A percentile compares a stretch with the other conserved stretches of the same genome.
phyloP scores from a whole-genome alignment of 805 yeast species.

The Yarrowia sp. region DNA sequence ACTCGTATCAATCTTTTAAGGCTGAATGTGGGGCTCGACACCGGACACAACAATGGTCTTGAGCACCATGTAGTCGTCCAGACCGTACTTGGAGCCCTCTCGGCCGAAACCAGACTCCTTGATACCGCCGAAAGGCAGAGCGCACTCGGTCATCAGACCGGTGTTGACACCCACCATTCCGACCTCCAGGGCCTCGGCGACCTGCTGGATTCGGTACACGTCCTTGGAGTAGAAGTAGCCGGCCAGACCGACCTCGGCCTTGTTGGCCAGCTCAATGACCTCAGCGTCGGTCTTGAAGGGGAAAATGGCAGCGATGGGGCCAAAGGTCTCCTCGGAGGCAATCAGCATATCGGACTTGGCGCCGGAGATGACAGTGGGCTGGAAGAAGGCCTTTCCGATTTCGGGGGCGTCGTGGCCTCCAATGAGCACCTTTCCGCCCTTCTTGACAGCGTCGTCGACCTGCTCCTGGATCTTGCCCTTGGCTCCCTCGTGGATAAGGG shows the following conservation, averaged over 20 bases:
- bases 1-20: neutral
- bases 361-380: slow-evolving; percentile 69
- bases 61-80: slow-evolving; percentile 72
- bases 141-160: slow-evolving; percentile 68
- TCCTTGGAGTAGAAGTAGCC: slow-evolving; percentile 73
- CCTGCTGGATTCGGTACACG: slow-evolving; percentile 60
- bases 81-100: slow-evolving; percentile 78
- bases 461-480: slow-evolving; percentile 66
- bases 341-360: slow-evolving; percentile 65
- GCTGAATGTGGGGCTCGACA: slow-evolving; percentile 38
- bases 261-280: slow-evolving; percentile 67
- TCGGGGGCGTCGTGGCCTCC: slow-evolving; percentile 67
- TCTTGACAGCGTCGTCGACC: slow-evolving; percentile 67
- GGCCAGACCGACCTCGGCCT: slow-evolving; percentile 75
- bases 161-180: slow-evolving; percentile 88
- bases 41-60: slow-evolving; percentile 62
- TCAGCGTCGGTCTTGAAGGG: slow-evolving; percentile 70
- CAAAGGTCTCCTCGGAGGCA: slow-evolving; percentile 77
- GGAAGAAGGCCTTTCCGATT: slow-evolving; percentile 69
- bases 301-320: slow-evolving; percentile 77
- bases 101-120: slow-evolving; percentile 82
- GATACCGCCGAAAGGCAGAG: slow-evolving; percentile 68
- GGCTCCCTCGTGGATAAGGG: slow-evolving; percentile 70
- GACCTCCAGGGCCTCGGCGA: slow-evolving; percentile 70
- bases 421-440: slow-evolving; percentile 67